Base-by-base conservation (phyloP, 1,284 basidiomycete genomes). In the Tylopilus sp. region DNA sequence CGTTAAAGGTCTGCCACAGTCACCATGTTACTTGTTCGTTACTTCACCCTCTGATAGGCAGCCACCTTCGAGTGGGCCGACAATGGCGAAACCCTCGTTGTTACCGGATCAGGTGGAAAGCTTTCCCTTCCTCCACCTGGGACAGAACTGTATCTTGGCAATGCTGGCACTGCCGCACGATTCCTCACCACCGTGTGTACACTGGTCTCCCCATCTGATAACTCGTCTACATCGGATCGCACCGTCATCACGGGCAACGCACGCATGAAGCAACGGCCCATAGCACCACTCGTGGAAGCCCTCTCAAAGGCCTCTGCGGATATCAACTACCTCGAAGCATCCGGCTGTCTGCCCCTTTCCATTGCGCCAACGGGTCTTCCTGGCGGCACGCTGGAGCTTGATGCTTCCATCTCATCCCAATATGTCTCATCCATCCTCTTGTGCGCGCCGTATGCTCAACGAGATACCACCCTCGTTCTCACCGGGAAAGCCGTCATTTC, bases 181-280 rank as follows among this genome's bases (percentile, higher is more conserved):
- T 99, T 99, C 90, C 89, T 99, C 66, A 95, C 98, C 18, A 96
- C 95, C 1, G 96, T 99, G 58, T 98, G 96, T 79, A 92, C 95
- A 0, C 89, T 99, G 58, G 94, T 93, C 44, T 86, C 88, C 62
- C 74, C 81, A 4, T 81, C 87, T 4, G 73, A 80, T 15, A 74
- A 81, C 4, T 81, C 84, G 33, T 64, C 65, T 16, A 39, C 60
- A 19, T 77, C 81, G 29, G 78, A 82, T 52, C 81, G 83, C 52
- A 97, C 95, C 3, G 81, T 94, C 75, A 94, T 99, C 79, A 99
- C 97, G 4, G 98, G 98, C 59, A 99, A 99, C 75, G 95, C 96
- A 0, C 91, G 97, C 61, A 99, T 99, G 98, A 98, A 99, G 83
- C 95, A 99, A 80, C 93, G 98, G 36, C 90, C 92, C 9, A 97